Percentiles rank a stretch among this genome's conserved stretches.
Evolutionary conservation across 805 yeast genomes (phyloP).

Genomic region (Yarrowia bubula): DNA sequence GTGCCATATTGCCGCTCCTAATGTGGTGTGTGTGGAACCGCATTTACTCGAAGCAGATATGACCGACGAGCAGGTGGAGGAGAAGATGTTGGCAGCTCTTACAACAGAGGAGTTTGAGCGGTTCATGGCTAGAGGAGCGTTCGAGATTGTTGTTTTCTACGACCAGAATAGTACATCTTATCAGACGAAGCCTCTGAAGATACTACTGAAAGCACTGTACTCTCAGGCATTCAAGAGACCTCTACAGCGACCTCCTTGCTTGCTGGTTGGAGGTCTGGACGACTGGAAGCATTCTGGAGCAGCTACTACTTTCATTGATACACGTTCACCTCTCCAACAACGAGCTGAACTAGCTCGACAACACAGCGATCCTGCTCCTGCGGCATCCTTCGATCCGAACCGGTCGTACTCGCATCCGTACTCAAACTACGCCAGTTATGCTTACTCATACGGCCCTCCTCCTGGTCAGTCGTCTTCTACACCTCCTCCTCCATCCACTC

Average conservation of each 20-base stretch:
- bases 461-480: background rate
- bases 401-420: slow-evolving; percentile 28
- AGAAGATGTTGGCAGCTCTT: slow-evolving; percentile 51
- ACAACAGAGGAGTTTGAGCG: slow-evolving; percentile 54
- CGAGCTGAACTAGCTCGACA: slow-evolving; percentile 29
- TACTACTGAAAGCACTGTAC: slow-evolving; percentile 42
- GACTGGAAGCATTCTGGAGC: slow-evolving; percentile 33
- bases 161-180: slow-evolving; percentile 43
- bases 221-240: slow-evolving; percentile 42
- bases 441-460: background rate
- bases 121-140: slow-evolving; percentile 54
- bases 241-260: slow-evolving; percentile 45
- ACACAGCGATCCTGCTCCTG: slow-evolving; percentile 16
- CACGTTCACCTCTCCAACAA: slow-evolving; percentile 18
- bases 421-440: slow-evolving; percentile 5
- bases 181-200: slow-evolving; percentile 30
- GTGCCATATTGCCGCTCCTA: slow-evolving; percentile 59
- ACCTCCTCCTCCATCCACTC: background rate
- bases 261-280: slow-evolving; percentile 57
- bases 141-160: slow-evolving; percentile 64
- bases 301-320: background rate
- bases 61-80: slow-evolving; percentile 66
- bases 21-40: slow-evolving; percentile 77
- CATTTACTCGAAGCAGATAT: slow-evolving; percentile 49
- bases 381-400: slow-evolving; percentile 29